A percentile compares a stretch with the other conserved stretches of the same genome.
Conservation (phyloP, 805 yeast species). For the Hanseniaspora meyeri region DNA sequence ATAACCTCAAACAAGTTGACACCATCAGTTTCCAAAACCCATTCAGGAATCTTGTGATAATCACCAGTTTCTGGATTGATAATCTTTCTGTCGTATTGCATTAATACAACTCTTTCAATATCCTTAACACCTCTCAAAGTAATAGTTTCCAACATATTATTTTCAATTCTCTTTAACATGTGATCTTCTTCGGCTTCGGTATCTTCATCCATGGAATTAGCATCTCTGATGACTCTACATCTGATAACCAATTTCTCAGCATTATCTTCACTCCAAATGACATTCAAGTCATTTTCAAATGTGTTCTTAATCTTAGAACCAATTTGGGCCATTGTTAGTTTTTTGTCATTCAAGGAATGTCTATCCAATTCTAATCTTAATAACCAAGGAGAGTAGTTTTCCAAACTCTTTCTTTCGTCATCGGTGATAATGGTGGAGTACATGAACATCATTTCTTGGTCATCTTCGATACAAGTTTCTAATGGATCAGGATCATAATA, state of each 20-base stretch:
- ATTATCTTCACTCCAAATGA: constrained; percentile 98
- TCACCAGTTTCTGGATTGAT: constrained; percentile 74
- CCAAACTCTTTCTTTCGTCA: constrained; percentile 84
- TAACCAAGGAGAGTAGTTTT: constrained; percentile 96
- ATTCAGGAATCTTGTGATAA: constrained; percentile 77
- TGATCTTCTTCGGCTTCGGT: constrained; percentile 95
- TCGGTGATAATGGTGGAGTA: constrained; percentile 97
- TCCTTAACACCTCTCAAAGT: constrained; percentile 93
- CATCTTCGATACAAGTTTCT: constrained; percentile 91
- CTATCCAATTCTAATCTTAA: constrained; percentile 93
- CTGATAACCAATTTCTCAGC: constrained; percentile 93
- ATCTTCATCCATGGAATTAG: constrained; percentile 83
- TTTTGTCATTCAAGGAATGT: constrained; percentile 97
- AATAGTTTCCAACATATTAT: constrained; percentile 89
- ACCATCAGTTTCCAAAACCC: constrained; percentile 99
- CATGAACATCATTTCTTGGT: constrained; percentile 91
- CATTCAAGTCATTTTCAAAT: constrained; percentile 89
- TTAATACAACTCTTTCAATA: constrained; percentile 68
- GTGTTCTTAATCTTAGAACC: constrained; percentile 88
- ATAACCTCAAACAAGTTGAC: constrained; percentile 89
- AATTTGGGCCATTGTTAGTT: constrained; percentile 94
- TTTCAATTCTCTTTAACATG: constrained; percentile 85
- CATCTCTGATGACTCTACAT: constrained; percentile 96
- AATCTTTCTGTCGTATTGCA: constrained; percentile 59
- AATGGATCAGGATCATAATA: constrained; percentile 97